Percentiles rank a stretch among this genome's conserved stretches.
phyloP scores from a whole-genome alignment of 179 eudicot genomes.

The Silene noctiflora region DNA sequence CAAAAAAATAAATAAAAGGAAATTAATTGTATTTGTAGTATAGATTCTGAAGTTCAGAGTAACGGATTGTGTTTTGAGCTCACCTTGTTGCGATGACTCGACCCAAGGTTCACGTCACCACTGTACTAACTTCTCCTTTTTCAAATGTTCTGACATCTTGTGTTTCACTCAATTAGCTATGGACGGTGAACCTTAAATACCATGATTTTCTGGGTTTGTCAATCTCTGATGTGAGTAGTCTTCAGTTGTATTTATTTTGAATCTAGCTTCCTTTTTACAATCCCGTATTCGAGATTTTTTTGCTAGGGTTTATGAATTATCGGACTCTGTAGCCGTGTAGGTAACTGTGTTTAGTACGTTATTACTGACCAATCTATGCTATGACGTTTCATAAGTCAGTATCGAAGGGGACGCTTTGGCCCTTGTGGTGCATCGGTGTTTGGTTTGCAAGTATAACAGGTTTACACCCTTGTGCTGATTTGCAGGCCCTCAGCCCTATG shows the following conservation, averaged over 20 bases:
- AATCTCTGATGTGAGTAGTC: background rate
- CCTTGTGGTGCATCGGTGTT: too few relatives aligned
- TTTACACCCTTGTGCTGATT: background rate
- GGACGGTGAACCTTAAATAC: background rate
- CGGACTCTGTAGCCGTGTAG: background rate
- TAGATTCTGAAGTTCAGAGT: background rate
- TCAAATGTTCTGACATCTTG: background rate
- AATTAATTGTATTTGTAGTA: background rate
- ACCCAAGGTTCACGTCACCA: background rate
- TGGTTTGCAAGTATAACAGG: background rate
- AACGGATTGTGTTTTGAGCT: background rate
- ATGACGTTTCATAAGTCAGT: background rate
- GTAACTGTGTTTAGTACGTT: background rate
- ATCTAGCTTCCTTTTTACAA: background rate
- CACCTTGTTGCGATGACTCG: background rate
- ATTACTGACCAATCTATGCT: background rate
- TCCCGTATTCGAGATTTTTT: background rate
- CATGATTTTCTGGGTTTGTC: background rate
- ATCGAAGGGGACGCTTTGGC: background rate
- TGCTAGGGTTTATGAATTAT: background rate
- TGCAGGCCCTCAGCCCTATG: slow-evolving; percentile 24
- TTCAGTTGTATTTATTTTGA: background rate
- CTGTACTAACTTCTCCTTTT: background rate
- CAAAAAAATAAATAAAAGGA: background rate
- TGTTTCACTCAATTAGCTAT: background rate